Evolutionary conservation across 2,329 filamentous ascomycete genomes (phyloP).

Genomic region (Ampelomyces quisqualis): DNA sequence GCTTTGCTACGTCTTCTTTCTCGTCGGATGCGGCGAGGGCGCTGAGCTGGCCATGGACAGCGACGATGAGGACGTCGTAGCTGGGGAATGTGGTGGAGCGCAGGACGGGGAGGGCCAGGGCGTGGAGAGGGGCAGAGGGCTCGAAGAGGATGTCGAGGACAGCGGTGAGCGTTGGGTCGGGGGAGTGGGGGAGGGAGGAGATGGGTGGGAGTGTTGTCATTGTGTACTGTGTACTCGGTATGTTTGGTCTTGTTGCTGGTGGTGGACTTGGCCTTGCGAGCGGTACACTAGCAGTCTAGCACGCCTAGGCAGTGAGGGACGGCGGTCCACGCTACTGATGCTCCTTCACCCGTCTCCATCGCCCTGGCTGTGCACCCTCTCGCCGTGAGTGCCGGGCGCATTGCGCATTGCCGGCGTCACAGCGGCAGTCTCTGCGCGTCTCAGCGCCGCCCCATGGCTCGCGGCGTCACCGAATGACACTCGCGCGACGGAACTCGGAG

Average conservation of each 20-base stretch:
- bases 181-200: conserved; percentile 56
- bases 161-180: conserved; percentile 56
- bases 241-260: conserved; percentile 4
- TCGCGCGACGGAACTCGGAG: not conserved
- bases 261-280: too few species aligned
- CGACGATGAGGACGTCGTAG: conserved; percentile 69
- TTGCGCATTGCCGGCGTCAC: conserved; percentile 4
- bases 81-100: conserved; percentile 60
- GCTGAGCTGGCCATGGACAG: conserved; percentile 64
- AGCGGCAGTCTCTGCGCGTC: conserved; percentile 8
- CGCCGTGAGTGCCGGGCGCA: conserved; percentile 10
- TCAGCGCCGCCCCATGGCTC: conserved; percentile 14
- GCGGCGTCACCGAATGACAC: conserved; percentile 12
- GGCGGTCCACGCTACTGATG: too few species aligned
- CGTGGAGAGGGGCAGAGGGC: conserved; percentile 72
- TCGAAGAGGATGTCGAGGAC: conserved; percentile 83
- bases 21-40: conserved; percentile 27
- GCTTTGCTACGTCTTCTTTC: conserved; percentile 55
- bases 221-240: not conserved
- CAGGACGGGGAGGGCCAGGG: conserved; percentile 69
- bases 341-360: conserved; percentile 5
- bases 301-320: too few species aligned
- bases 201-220: conserved; percentile 58
- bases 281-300: too few species aligned
- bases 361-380: conserved; percentile 3